phyloP scores from a whole-genome alignment of 768 basidiomycete species.

The Tylopilus rubrobrunneus region DNA sequence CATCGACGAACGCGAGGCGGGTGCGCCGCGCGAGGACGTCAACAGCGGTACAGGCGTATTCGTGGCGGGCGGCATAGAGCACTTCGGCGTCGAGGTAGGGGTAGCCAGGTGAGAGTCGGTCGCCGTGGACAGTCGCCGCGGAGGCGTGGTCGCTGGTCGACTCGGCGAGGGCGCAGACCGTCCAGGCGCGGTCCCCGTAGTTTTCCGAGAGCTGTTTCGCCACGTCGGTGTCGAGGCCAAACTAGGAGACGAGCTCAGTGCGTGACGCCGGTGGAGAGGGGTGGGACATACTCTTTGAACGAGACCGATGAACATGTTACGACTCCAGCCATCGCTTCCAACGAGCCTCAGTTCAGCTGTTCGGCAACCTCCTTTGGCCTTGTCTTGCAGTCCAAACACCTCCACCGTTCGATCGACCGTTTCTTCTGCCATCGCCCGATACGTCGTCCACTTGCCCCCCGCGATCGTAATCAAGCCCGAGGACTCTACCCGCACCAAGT shows the following conservation, averaged over 20 bases:
- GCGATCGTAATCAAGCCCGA: constrained; percentile 90
- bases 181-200: constrained; percentile 97
- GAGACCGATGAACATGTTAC: constrained; percentile 95
- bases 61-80: constrained; percentile 60
- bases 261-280: no score
- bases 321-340: constrained; percentile 91
- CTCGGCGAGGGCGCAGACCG: constrained; percentile 76
- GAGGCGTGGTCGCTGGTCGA: constrained; percentile 54
- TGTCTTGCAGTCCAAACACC: constrained; percentile 62
- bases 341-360: constrained; percentile 81
- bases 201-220: constrained; percentile 90
- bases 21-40: constrained; percentile 52
- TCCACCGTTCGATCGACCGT: constrained; percentile 85
- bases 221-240: constrained; percentile 86
- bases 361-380: constrained; percentile 58
- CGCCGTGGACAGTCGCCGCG: constrained; percentile 76
- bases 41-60: no score
- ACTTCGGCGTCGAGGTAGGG: constrained; percentile 95
- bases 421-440: constrained; percentile 93
- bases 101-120: constrained; percentile 64
- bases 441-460: constrained; percentile 99
- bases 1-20: constrained; percentile 93
- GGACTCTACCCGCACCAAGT: constrained; percentile 81
- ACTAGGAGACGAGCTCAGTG: constrained; percentile 41
- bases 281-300: constrained; percentile 69